A percentile compares a stretch with the other conserved stretches of the same genome.
Conservation (phyloP, 371 early-diverging fungal genomes). For the Lichtheimia ornata region DNA sequence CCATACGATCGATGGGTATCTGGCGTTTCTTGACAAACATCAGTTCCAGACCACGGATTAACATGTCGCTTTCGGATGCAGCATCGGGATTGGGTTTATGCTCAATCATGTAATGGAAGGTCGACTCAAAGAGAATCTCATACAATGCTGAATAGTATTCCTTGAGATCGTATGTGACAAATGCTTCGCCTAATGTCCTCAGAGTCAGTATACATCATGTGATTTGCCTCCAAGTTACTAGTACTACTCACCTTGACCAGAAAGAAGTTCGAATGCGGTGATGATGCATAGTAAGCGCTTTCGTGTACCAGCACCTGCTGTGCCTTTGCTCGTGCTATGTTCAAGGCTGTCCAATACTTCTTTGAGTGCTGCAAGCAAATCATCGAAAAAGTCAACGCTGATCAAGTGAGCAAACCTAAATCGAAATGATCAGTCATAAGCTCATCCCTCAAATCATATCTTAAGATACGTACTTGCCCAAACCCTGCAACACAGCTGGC, state of each 20-base stretch:
- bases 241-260: conserved; percentile 65
- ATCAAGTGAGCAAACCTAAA: conserved; percentile 88
- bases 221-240: too few species aligned
- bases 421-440: not conserved
- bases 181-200: conserved; percentile 60
- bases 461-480: conserved; percentile 64
- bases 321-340: conserved; percentile 34
- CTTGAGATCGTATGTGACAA: conserved; percentile 81
- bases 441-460: too few species aligned
- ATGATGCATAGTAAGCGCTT: conserved; percentile 84
- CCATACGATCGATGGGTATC: conserved; percentile 71
- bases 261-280: conserved; percentile 83
- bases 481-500: conserved; percentile 88
- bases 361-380: conserved; percentile 80
- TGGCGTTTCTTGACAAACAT: conserved; percentile 78
- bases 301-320: conserved; percentile 51
- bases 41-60: conserved; percentile 78
- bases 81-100: conserved; percentile 43
- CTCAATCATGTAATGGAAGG: conserved; percentile 66
- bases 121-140: conserved; percentile 69
- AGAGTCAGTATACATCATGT: not conserved
- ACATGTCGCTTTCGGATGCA: conserved; percentile 73
- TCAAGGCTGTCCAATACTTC: conserved; percentile 66
- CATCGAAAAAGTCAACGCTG: conserved; percentile 93
- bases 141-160: conserved; percentile 86